Conservation (phyloP, 768 basidiomycete species). For the Porphyrellus cyaneotinctus region DNA sequence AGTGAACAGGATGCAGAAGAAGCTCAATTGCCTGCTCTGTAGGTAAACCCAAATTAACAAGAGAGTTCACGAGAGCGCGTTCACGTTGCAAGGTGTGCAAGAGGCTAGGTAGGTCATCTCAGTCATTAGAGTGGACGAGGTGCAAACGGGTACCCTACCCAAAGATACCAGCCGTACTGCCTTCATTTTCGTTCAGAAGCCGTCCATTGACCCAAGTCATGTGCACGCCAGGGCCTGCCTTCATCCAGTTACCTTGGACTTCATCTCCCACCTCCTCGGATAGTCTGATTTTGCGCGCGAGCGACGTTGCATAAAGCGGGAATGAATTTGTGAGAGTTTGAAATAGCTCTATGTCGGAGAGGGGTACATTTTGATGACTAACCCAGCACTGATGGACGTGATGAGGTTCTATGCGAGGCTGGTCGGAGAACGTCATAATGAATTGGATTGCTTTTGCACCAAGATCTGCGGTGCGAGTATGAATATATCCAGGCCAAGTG, state of each 20-base stretch:
- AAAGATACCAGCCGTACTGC: constrained; percentile 53
- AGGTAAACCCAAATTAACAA: constrained; percentile 60
- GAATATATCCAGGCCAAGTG: neutral
- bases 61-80: constrained; percentile 51
- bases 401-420: constrained; percentile 40
- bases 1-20: constrained; percentile 61
- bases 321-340: constrained; percentile 80
- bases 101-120: constrained; percentile 39
- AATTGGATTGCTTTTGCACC: constrained; percentile 75
- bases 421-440: constrained; percentile 52
- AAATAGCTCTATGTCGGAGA: constrained; percentile 33
- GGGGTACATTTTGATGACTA: constrained; percentile 6
- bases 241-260: constrained; percentile 50
- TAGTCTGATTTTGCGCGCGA: constrained; percentile 65
- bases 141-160: constrained; percentile 36
- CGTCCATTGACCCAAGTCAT: constrained; percentile 82
- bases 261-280: constrained; percentile 51
- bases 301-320: constrained; percentile 74
- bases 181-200: constrained; percentile 52
- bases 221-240: constrained; percentile 49
- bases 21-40: constrained; percentile 67
- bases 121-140: neutral
- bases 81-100: constrained; percentile 73
- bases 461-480: constrained; percentile 41
- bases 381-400: constrained; percentile 19